Base-by-base conservation (phyloP, 306 rosid genomes). In the Prunus fruticosa region DNA sequence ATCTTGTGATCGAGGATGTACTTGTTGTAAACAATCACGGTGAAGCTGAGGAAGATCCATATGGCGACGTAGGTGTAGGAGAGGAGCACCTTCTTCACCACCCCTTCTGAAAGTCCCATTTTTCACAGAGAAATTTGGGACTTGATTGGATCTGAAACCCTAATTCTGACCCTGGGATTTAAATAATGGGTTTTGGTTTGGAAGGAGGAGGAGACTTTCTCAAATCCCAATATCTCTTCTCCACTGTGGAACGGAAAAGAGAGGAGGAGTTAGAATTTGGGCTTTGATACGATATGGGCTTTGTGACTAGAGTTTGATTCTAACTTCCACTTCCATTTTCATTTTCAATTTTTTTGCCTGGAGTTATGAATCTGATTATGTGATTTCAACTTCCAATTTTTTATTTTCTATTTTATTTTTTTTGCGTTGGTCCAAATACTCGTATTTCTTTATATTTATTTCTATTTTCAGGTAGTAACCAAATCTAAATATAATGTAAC, bases 41-140 rank as follows among this genome's bases (percentile, higher is more conserved):
- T 86, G 97, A 92, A 95, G 79, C 90, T 84, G 66, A 95, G 99
- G 87, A 87, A 89, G 99, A 95, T 92, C 99, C 99, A 92, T 76
- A 90, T 75, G 19, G 85, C 91, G 0, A 95, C 97, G 75, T 95
- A 95, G 30, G 97, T 71, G 84, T 92, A 95, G 13, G 99, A 92
- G 73, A 95, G 89, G 32, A 95, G 69, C 32, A 95, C 83, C 52
- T 92, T 95, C 91, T 83, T 95, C 56, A 92, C 83, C 4, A 95
- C 96, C 50, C 86, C 78, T 6, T 88, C 97, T 41, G 98, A 89
- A 46, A 95, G 81, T 62, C 83, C 89, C 98, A 95, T 93, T 67
- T 34, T 34, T 32, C 30, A 3, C 14, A 20, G 62, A n/a, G 14
- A 56, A 11, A 7, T 56, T 9, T n/a, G 62, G 19, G 22, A 10